Base-by-base conservation (phyloP, 768 basidiomycete genomes). In the Termitomyces sp. region DNA sequence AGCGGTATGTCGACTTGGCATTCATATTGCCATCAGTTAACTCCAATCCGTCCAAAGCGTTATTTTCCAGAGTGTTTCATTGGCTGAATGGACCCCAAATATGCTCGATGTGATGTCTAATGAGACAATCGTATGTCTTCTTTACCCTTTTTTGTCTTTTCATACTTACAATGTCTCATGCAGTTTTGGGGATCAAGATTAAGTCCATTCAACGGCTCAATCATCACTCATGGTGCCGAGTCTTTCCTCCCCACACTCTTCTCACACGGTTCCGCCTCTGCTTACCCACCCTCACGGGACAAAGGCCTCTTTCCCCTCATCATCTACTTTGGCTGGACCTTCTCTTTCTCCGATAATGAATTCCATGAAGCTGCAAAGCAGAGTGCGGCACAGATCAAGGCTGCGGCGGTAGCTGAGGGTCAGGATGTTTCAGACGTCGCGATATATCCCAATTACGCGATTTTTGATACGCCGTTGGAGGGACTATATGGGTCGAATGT, bases 361-460 rank as follows among this genome's bases (percentile, higher is more conserved):
- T 76, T 86, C 56, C 68, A 79, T 16, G 54, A 75, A 22, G 79
- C 82, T 8, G 72, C 76, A 18, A 69, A 69, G 18, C 60, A 74
- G 36, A 81, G 78, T 58, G 74, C 77, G 1, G 73, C 66, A 1
- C 73, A 73, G 9, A 74, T 88, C 49, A 71, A 66, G n/a, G 63
- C 72, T 33, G 74, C 78, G 15, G 79, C 78, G 2, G 62, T 75
- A 5, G 66, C 66, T n/a, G 71, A 79, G 54, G 81, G 81, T 12
- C 79, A 82, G 67, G 58, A 62, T 8, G 67, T 73, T 49, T 58
- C 77, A 24, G 66, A 62, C 7, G 67, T 72, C n/a, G 78, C 76
- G 3, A 66, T 80, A 54, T 89, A 90, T 67, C 75, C 78, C 32
- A 90, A 91, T 69, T 88, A 89, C 63, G 87, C 87, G 5, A 71